Percentiles rank a stretch among this genome's conserved stretches.
Conservation (phyloP, 306 rosid genomes). For the Prunus campanulata region DNA sequence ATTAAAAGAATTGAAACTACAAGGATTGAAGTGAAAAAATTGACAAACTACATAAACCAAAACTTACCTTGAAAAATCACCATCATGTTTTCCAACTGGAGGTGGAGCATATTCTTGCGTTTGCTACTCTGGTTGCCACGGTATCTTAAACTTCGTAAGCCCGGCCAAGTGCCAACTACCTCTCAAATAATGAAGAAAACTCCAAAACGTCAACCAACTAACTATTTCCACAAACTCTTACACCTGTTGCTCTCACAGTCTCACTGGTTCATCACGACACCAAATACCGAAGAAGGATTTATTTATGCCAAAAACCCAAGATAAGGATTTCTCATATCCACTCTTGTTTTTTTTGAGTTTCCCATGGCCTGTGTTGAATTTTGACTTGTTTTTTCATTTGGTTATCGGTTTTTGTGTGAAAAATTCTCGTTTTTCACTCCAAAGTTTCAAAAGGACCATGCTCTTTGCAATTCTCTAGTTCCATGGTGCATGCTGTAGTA, state of each 20-base stretch:
- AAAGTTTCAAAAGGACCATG: neutral
- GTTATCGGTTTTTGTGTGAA: slow-evolving; percentile 10
- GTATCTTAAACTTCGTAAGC: too few relatives aligned
- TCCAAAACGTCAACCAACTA: slow-evolving; percentile 20
- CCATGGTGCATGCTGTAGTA: slow-evolving; percentile 4
- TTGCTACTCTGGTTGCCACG: too few relatives aligned
- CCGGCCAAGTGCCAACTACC: neutral
- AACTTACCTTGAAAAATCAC: too few relatives aligned
- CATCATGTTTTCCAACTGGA: too few relatives aligned
- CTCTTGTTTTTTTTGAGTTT: neutral
- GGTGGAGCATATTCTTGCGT: slow-evolving; percentile 47
- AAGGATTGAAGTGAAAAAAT: too few relatives aligned
- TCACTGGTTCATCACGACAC: neutral
- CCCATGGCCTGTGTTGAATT: neutral
- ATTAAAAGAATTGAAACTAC: too few relatives aligned
- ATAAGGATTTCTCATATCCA: neutral
- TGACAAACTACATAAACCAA: too few relatives aligned
- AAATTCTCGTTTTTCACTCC: slow-evolving; percentile 8
- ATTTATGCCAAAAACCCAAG: neutral
- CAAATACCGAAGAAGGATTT: neutral
- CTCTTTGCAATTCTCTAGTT: neutral
- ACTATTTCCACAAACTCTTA: neutral
- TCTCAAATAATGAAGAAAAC: slow-evolving; percentile 4
- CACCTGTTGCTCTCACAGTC: slow-evolving; percentile 14
- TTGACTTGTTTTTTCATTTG: neutral